phyloP scores from a whole-genome alignment of 768 basidiomycete species.

The Termitomyces sp. region DNA sequence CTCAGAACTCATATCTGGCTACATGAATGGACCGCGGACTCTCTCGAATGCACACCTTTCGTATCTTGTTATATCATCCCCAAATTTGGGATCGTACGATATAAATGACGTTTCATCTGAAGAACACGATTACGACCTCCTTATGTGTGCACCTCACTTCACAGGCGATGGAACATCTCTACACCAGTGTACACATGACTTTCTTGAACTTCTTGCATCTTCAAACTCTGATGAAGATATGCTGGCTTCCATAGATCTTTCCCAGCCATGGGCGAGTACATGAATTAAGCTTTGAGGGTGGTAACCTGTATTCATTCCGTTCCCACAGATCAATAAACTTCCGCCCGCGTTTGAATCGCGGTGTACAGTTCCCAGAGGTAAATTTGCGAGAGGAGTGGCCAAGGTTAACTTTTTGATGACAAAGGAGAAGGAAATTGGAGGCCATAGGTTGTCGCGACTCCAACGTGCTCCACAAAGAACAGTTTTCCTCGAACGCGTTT shows the following conservation, averaged over 20 bases:
- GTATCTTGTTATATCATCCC: constrained; percentile 37
- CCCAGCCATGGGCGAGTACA: constrained; percentile 20
- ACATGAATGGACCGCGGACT: constrained; percentile 62
- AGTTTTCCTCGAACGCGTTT: constrained; percentile 30
- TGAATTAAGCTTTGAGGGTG: background rate
- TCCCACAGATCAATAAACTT: constrained; percentile 14
- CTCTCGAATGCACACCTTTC: constrained; percentile 53
- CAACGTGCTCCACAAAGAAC: constrained; percentile 35
- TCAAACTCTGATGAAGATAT: constrained; percentile 23
- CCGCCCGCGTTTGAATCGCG: constrained; percentile 29
- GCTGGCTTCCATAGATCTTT: constrained; percentile 13
- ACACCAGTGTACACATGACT: constrained; percentile 63
- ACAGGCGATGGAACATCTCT: constrained; percentile 69
- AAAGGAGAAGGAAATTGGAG: constrained; percentile 52
- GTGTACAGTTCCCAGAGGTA: constrained; percentile 17
- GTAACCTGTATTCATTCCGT: background rate
- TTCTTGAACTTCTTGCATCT: constrained; percentile 43
- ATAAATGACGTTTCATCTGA: constrained; percentile 10
- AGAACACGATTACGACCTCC: constrained; percentile 34
- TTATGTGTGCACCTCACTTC: constrained; percentile 65
- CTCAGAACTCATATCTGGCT: constrained; percentile 46
- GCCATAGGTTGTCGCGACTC: constrained; percentile 49
- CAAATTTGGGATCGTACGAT: background rate
- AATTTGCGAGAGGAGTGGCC: constrained; percentile 35
- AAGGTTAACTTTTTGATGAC: constrained; percentile 47